phyloP scores from a whole-genome alignment of 2,329 filamentous ascomycete genomes.

The Phyllachora maydis region DNA sequence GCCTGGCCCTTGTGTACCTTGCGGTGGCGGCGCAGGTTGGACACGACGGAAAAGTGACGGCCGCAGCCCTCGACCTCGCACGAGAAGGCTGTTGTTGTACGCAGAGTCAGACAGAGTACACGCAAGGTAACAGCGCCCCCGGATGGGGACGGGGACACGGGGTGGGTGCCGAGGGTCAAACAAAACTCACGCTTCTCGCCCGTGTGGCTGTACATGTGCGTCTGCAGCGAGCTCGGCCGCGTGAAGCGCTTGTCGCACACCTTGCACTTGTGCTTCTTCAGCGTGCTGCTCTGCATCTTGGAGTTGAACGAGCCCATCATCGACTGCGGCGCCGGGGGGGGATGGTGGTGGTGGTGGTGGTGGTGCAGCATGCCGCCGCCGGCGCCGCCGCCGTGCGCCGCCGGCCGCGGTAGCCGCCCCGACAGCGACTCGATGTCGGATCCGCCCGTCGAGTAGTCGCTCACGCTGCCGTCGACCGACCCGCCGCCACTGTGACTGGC shows the following conservation, averaged over 20 bases:
- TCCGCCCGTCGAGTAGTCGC: constrained; percentile 78
- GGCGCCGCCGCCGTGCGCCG: constrained; percentile 43
- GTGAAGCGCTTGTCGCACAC: constrained; percentile 97
- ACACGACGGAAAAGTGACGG: constrained; percentile 91
- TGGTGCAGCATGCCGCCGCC: no score
- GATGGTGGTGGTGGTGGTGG: neutral
- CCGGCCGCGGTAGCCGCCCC: constrained; percentile 38
- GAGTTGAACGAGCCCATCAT: constrained; percentile 99
- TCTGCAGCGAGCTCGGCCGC: constrained; percentile 80
- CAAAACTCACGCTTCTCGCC: constrained; percentile 79
- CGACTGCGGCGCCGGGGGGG: constrained; percentile 68
- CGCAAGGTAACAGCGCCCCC: no score
- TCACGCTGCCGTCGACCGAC: constrained; percentile 66
- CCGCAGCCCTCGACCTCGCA: constrained; percentile 92
- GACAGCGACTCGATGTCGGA: constrained; percentile 71
- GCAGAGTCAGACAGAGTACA: constrained; percentile 3
- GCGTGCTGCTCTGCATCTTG: constrained; percentile 83
- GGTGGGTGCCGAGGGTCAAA: neutral
- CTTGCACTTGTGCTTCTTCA: constrained; percentile 99
- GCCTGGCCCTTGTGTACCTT: constrained; percentile 82
- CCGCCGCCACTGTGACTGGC: no score
- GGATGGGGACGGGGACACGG: neutral
- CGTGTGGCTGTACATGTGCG: constrained; percentile 97
- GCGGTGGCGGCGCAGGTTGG: constrained; percentile 80
- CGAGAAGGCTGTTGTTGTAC: constrained; percentile 56